Evolutionary conservation across 2,329 filamentous ascomycete genomes (phyloP), one percentile per base, ranked within the genome.

Genomic region (Rhexocercosporidium sp.): DNA sequence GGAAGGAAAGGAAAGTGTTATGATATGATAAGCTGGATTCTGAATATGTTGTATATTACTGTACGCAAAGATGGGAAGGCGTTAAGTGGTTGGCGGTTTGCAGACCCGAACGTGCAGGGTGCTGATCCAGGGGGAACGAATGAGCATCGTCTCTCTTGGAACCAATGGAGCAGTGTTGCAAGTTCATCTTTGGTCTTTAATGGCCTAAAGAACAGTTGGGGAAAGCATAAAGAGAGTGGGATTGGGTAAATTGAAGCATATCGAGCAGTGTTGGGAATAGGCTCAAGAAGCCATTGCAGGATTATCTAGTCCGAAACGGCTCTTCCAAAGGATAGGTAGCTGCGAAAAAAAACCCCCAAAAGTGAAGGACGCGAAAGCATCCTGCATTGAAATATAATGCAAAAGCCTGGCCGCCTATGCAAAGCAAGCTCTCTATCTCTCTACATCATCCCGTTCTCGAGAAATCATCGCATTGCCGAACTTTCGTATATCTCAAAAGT

Each of bases 401-500:
- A 51, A 29, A 29, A 7, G 6, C n/a, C 25, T 7, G 16, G 16
- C 53, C 11, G 11, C 11, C 31, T 31, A 20, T 39, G n/a, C 37
- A 56, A 12, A 56, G n/a, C 29, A 56, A 22, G 18, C 53, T 37
- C 53, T 25, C 46, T 49, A 14, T 37, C 31, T 22, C 53, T 25
- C 53, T 37, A n/a, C 31, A 37, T 20, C n/a, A 3, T 39, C 20
- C 18, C n/a, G 12, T 56, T 56, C n/a, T 39, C 3, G 8, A 56
- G n/a, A 34, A 56, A 1, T 18, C 29, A 20, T 37, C 53, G 29
- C 31, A 39, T 56, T 56, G 31, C 53, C 22, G 53, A 53, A 53
- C 53, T 56, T 56, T 56, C 53, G 53, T 56, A 56, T 31, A 56
- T 22, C 20, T 39, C 9, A 27, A 54, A n/a, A n/a, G 49, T 9